Conservation (phyloP, 306 rosid genomes). For the Fragaria iinumae region DNA sequence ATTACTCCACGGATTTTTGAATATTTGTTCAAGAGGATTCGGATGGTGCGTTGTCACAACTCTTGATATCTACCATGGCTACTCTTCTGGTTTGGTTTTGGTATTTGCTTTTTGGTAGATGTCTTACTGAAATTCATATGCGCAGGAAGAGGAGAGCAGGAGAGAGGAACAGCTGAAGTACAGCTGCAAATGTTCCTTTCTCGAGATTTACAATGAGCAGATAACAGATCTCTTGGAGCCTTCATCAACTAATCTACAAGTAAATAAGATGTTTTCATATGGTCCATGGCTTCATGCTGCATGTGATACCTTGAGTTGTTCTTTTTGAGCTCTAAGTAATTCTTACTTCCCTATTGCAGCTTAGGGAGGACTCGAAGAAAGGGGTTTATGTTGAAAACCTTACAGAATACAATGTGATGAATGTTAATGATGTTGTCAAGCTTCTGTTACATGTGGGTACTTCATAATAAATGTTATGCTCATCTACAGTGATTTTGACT, state of each 20-base stretch:
- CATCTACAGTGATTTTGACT: slow-evolving; percentile 12
- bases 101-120: slow-evolving; percentile 24
- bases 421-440: slow-evolving; percentile 75
- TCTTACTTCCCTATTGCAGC: slow-evolving; percentile 48
- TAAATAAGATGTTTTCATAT: slow-evolving; percentile 35
- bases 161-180: slow-evolving; percentile 66
- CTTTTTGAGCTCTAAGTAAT: background rate
- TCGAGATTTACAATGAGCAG: slow-evolving; percentile 96
- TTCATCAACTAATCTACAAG: slow-evolving; percentile 86
- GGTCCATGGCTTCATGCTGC: slow-evolving; percentile 30
- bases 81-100: background rate
- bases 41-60: slow-evolving; percentile 44
- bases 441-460: slow-evolving; percentile 74
- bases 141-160: slow-evolving; percentile 80
- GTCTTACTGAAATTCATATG: slow-evolving; percentile 14
- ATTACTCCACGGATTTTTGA: slow-evolving; percentile 90
- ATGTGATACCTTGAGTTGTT: slow-evolving; percentile 11
- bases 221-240: slow-evolving; percentile 94
- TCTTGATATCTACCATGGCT: slow-evolving; percentile 17
- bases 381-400: slow-evolving; percentile 93
- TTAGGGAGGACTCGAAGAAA: slow-evolving; percentile 97
- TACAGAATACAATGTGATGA: slow-evolving; percentile 63
- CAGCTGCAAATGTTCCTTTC: slow-evolving; percentile 89
- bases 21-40: slow-evolving; percentile 67
- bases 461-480: slow-evolving; percentile 16